Conservation (phyloP, 768 basidiomycete genomes). For the Tephrocybe sp. region DNA sequence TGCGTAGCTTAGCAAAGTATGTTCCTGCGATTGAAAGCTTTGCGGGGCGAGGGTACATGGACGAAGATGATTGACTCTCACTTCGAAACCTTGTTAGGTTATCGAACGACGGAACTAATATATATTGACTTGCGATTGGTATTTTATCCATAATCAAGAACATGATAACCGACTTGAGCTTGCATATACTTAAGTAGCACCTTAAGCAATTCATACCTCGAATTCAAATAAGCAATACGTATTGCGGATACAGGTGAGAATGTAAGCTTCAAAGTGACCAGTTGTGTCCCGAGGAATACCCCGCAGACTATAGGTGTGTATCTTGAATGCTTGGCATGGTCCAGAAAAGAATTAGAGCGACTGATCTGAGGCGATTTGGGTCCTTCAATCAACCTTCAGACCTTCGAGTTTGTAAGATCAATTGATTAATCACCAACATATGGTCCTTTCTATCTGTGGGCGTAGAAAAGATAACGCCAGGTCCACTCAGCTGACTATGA, state of each 20-base stretch:
- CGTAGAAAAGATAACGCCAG: not conserved
- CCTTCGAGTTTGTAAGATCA: not conserved
- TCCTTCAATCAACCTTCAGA: not conserved
- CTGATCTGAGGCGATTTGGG: not conserved
- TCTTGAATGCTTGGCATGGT: too few relatives aligned
- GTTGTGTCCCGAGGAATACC: too few relatives aligned
- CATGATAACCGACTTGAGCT: too few relatives aligned
- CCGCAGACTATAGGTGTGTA: too few relatives aligned
- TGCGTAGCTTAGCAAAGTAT: not conserved
- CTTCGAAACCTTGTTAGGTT: too few relatives aligned
- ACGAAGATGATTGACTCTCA: not conserved
- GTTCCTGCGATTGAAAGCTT: not conserved
- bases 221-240: too few relatives aligned
- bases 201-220: too few relatives aligned
- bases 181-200: too few relatives aligned
- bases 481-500: slow-evolving; percentile 1
- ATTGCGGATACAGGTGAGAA: too few relatives aligned
- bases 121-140: too few relatives aligned
- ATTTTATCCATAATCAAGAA: too few relatives aligned
- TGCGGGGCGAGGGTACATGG: not conserved
- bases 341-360: not conserved
- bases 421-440: not conserved
- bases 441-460: not conserved
- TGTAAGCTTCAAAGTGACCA: too few relatives aligned
- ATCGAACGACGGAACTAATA: not conserved